These are phyloP conservation scores for Elsinoe necatrix DNA, from an alignment of 2,329 filamentous ascomycete species.

Conservation along the genomic window DNA sequence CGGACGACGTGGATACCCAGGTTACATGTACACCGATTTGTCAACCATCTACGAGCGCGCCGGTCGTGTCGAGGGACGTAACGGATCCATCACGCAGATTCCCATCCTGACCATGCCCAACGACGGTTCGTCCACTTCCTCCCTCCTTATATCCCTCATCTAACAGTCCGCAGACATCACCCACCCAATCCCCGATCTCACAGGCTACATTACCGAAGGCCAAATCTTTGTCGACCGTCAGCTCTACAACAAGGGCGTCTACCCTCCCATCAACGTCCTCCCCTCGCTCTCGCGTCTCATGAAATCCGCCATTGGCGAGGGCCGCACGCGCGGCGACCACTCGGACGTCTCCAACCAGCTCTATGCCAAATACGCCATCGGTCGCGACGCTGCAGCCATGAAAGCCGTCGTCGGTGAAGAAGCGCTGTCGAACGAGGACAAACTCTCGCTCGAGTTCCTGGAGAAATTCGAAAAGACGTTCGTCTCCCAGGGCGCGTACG, in stretches of 20 bases:
- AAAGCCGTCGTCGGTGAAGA: slow-evolving; percentile 99
- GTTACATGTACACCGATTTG: slow-evolving; percentile 99
- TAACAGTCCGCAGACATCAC: slow-evolving; percentile 64
- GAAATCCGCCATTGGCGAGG: slow-evolving; percentile 98
- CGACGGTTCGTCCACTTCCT: slow-evolving; percentile 53
- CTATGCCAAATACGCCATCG: slow-evolving; percentile 99
- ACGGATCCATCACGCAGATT: slow-evolving; percentile 98
- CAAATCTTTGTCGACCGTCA: slow-evolving; percentile 96
- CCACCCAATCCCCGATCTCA: slow-evolving; percentile 96
- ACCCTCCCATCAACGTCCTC: slow-evolving; percentile 96
- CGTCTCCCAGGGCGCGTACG: slow-evolving; percentile 85
- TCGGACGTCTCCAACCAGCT: slow-evolving; percentile 98
- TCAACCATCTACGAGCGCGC: slow-evolving; percentile 99
- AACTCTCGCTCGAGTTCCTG: slow-evolving; percentile 93
- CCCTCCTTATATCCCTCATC: slow-evolving; percentile 16
- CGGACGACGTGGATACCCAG: slow-evolving; percentile 96
- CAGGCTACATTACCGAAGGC: slow-evolving; percentile 97
- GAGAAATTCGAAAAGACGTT: slow-evolving; percentile 98
- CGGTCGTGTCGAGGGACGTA: slow-evolving; percentile 91
- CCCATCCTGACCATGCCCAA: slow-evolving; percentile 99
- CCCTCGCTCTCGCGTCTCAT: slow-evolving; percentile 97
- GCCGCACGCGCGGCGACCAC: slow-evolving; percentile 92
- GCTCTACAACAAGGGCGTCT: slow-evolving; percentile 92
- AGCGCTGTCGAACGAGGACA: slow-evolving; percentile 89
- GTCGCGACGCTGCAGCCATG: slow-evolving; percentile 96